A percentile compares a stretch with the other conserved stretches of the same genome.
Conservation (phyloP, 2,329 filamentous ascomycete genomes). For the Drechslerella coelobrocha region DNA sequence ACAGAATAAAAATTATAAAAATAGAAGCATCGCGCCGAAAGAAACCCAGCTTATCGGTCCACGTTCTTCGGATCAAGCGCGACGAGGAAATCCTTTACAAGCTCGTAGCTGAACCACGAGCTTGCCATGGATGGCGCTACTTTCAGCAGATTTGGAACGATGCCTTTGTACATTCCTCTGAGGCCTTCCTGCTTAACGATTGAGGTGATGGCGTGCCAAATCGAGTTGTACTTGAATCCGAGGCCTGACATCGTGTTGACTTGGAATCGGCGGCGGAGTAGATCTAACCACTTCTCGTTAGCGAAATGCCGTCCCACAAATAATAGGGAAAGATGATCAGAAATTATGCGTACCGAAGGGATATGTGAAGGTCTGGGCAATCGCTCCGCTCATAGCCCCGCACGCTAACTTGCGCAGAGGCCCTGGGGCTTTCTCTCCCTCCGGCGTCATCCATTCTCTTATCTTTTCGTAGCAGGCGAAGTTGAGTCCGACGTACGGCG, state of each 20-base stretch:
- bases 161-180: constrained; percentile 90
- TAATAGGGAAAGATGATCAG: constrained; percentile 32
- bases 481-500: constrained; percentile 90
- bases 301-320: constrained; percentile 6
- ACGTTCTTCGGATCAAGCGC: constrained; percentile 62
- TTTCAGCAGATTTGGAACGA: constrained; percentile 92
- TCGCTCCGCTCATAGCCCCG: constrained; percentile 91
- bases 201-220: constrained; percentile 79
- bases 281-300: constrained; percentile 57
- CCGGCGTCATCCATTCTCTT: constrained; percentile 80
- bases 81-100: constrained; percentile 86
- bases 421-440: constrained; percentile 83
- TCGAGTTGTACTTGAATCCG: constrained; percentile 91
- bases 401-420: constrained; percentile 82
- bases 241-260: constrained; percentile 99
- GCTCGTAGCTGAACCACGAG: constrained; percentile 96
- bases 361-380: constrained; percentile 97
- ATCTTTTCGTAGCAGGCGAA: constrained; percentile 98
- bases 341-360: constrained; percentile 74
- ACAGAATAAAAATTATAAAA: not conserved
- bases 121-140: constrained; percentile 98
- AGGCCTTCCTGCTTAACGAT: constrained; percentile 86
- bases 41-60: constrained; percentile 14
- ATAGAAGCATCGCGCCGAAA: not conserved
- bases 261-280: constrained; percentile 90